These are phyloP conservation scores for Cryphonectria japonica DNA, from an alignment of 2,329 filamentous ascomycete species.

Conservation along the genomic window DNA sequence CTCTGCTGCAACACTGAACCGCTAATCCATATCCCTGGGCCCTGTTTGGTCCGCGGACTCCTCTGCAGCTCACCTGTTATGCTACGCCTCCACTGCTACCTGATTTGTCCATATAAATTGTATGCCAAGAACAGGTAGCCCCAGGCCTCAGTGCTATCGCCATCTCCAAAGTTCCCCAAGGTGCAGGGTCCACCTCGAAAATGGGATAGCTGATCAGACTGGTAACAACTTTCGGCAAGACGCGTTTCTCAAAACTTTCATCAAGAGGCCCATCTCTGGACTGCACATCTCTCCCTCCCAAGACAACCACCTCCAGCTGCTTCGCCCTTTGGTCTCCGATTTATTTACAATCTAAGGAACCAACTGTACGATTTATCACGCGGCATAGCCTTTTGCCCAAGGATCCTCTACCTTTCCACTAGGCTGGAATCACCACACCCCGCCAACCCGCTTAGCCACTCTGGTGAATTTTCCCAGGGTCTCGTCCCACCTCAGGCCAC, in stretches of 20 bases:
- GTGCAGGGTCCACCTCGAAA: background rate
- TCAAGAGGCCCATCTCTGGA: background rate
- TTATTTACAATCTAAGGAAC: too few species aligned
- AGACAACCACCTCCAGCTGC: background rate
- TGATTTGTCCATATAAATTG: background rate
- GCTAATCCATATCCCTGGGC: constrained; percentile 15
- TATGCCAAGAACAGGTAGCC: constrained; percentile 1
- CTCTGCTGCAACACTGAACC: constrained; percentile 7
- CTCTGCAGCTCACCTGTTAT: constrained; percentile 16
- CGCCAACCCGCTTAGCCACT: background rate
- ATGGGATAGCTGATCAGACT: background rate
- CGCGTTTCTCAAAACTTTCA: background rate
- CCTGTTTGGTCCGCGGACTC: constrained; percentile 26
- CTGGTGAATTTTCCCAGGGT: constrained; percentile 5
- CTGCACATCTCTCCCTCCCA: background rate
- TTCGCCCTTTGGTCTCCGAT: background rate
- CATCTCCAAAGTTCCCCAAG: background rate
- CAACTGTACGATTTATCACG: background rate
- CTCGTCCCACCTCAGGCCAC: constrained; percentile 24
- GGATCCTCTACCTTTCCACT: background rate
- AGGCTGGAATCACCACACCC: background rate
- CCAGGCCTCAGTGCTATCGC: constrained; percentile 14
- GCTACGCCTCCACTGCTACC: constrained; percentile 18
- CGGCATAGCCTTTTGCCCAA: background rate
- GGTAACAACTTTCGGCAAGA: background rate